Evolutionary conservation across 176 grass and related monocot species (phyloP).

Genomic region (Zizania latifolia): DNA sequence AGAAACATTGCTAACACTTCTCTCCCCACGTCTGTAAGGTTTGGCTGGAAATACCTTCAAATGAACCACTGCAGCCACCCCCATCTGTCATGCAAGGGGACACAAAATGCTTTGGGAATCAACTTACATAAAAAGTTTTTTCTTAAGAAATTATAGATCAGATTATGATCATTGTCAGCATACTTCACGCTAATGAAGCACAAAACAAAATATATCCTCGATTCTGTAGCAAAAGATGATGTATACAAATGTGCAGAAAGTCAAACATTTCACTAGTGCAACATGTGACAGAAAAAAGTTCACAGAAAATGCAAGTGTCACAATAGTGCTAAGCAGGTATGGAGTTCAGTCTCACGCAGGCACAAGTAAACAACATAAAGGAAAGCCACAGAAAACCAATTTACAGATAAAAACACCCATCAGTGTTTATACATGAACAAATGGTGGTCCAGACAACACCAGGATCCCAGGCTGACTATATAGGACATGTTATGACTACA

Average conservation of each 20-base stretch:
- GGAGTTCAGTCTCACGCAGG: neutral
- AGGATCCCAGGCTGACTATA: neutral
- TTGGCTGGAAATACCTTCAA: slow-evolving; percentile 89
- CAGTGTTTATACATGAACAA: neutral
- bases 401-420: neutral
- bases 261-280: neutral
- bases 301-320: neutral
- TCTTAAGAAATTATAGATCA: neutral
- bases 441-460: neutral
- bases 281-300: neutral
- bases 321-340: neutral
- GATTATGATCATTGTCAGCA: neutral
- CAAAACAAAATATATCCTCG: neutral
- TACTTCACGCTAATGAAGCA: slow-evolving; percentile 4
- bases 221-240: neutral
- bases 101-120: neutral
- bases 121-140: neutral
- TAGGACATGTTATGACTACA: neutral
- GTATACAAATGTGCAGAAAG: neutral
- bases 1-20: slow-evolving; percentile 64
- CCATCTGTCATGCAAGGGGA: slow-evolving; percentile 72
- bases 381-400: neutral
- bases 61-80: slow-evolving; percentile 83
- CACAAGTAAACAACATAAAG: slow-evolving; percentile 6
- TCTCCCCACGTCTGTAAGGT: slow-evolving; percentile 71